A percentile compares a stretch with the other conserved stretches of the same genome.
Evolutionary conservation across 75 land plant species (phyloP).

Genomic region (Sequoiadendron giganteum): DNA sequence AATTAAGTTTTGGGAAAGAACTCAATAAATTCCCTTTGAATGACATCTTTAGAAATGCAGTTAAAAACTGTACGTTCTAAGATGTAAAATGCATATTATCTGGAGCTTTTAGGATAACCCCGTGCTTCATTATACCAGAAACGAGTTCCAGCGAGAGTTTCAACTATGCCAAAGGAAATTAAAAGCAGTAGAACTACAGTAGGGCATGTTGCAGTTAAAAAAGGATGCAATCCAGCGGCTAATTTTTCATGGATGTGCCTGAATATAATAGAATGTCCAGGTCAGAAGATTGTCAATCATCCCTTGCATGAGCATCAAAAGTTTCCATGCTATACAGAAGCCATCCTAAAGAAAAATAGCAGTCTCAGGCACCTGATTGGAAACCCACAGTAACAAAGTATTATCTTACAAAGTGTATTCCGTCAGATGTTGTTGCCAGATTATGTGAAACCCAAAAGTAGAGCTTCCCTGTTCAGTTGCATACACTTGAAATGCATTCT

Average conservation of each 20-base stretch:
- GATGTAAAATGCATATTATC: neutral
- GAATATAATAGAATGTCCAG: neutral
- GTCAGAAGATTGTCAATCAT: neutral
- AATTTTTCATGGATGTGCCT: neutral
- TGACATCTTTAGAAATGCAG: neutral
- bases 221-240: neutral
- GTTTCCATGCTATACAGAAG: neutral
- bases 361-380: neutral
- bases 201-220: slow-evolving; percentile 1
- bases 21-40: neutral
- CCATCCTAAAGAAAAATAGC: neutral
- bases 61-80: neutral
- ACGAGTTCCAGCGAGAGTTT: neutral
- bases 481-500: neutral
- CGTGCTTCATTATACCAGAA: neutral
- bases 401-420: neutral
- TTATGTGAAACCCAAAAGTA: neutral
- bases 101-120: neutral
- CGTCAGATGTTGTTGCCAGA: neutral
- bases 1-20: neutral
- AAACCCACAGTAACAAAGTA: neutral
- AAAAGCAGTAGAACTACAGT: neutral
- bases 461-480: neutral
- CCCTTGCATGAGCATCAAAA: neutral
- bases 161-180: neutral